Base-by-base conservation (phyloP, 2,329 filamentous ascomycete genomes). In the Trichocomaceae sp. region DNA sequence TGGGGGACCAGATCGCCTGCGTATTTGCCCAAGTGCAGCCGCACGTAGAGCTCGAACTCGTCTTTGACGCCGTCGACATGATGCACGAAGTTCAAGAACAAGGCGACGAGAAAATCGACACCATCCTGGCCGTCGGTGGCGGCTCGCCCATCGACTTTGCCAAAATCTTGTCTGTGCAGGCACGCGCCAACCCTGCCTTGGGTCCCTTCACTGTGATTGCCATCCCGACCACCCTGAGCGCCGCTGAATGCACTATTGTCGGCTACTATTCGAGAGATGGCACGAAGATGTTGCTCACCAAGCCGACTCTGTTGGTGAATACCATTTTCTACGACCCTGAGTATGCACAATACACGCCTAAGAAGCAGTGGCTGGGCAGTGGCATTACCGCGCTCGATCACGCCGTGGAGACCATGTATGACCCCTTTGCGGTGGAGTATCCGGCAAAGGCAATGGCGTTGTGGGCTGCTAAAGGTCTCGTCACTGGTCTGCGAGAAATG, bases 331-430 rank as follows among this genome's bases (percentile, higher is more conserved):
- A 83, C 64, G 80, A 83, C 61, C 63, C 75, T 13, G 69, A 65
- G 1, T 81, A 80, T 56, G 78, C 74, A 0, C 63, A 74, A 15
- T 66, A 82, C 54, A 82, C 80, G 3, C 80, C 80, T 0, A 64
- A 68, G 17, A 66, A 69, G 37, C 69, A 82, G 1, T 80, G 75
- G 70, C 64, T 78, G 49, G 75, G 73, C 50, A 82, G 79, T 0
- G 80, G 75, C 0, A 64, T 83, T 53, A 67, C 79, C 12, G 77
- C 80, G 0, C 64, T 83, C 54, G 79, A 82, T 60, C 80, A 83
- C 58, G 78, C 80, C 0, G 68, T 82, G 48, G 80, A 83, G 62
- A 56, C 75, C 1, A 66, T 79, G 56, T 81, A 81, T 59, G 77
- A 83, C 56, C 76, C 77, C 0, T 76, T 73, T 0, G 71, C 77